Percentiles rank a stretch among this genome's conserved stretches.
phyloP scores from a whole-genome alignment of 1,139 yeast genomes.

The Hemisphaericaspora xylofermentans region DNA sequence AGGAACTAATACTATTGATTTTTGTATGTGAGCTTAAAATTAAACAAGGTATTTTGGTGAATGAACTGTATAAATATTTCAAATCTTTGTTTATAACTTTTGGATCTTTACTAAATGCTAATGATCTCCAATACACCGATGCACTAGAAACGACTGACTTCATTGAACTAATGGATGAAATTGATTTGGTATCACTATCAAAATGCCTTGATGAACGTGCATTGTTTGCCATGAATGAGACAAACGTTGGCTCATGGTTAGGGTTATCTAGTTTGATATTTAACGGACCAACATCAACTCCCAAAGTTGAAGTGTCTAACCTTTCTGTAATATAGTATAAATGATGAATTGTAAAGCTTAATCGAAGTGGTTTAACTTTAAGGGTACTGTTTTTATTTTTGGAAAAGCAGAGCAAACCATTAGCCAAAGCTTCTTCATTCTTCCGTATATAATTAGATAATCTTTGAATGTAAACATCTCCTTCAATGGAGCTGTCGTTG shows the following conservation, averaged over 20 bases:
- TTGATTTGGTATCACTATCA: constrained; percentile 59
- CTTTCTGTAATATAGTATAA: constrained; percentile 58
- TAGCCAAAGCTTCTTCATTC: constrained; percentile 47
- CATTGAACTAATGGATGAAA: constrained; percentile 62
- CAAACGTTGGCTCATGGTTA: constrained; percentile 56
- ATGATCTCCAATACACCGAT: constrained; percentile 43
- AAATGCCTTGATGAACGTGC: constrained; percentile 44
- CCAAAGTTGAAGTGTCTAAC: constrained; percentile 53
- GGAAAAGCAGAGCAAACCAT: constrained; percentile 44
- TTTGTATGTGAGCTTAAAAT: constrained; percentile 59
- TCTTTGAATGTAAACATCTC: constrained; percentile 44
- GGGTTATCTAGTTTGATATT: constrained; percentile 59
- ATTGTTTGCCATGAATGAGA: constrained; percentile 50
- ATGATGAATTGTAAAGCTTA: constrained; percentile 62
- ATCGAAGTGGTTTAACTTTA: constrained; percentile 50
- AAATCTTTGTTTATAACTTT: constrained; percentile 48
- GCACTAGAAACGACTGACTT: constrained; percentile 53
- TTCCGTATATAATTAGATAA: constrained; percentile 41
- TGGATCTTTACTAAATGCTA: constrained; percentile 41
- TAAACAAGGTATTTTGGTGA: constrained; percentile 65
- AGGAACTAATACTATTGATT: constrained; percentile 54
- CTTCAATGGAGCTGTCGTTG: constrained; percentile 35
- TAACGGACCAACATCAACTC: constrained; percentile 62
- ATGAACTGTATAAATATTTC: constrained; percentile 60
- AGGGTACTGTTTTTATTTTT: constrained; percentile 25